Evolutionary conservation across 179 eudicot genomes (phyloP), one percentile per base, ranked within the genome.

Genomic region (Monotropa hypopitys): DNA sequence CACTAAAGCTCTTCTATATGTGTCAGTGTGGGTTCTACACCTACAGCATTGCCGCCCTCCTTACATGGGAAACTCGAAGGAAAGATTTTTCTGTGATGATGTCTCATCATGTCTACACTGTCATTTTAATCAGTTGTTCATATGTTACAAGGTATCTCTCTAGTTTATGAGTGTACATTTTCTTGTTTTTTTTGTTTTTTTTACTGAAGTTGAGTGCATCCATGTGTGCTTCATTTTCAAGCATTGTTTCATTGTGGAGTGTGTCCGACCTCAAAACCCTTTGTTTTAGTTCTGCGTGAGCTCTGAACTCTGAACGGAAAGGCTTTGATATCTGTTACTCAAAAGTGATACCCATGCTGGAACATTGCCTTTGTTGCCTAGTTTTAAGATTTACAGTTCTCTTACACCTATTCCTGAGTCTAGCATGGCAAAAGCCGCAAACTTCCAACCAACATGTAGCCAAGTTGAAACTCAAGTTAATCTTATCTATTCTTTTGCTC

Each of bases 51-150:
- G 96, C 88, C 77, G 98, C 99, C 61, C 96, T 95, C 78, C 87
- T 95, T 61, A 77, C 85, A 21, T 95, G 99, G 99, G 99, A 95
- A 87, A 95, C 99, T 54, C 88, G 98, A 70, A 82, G 99, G 83
- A 95, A 91, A 75, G 99, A 95, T 84, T 95, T 95, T 76, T 75
- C 93, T 71, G 97, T 95, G 67, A 95, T 93, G 99, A 91, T 95
- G 99, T 88, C 99, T 81, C 98, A 95, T 85, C 99, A 95, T 84
- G 83, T 95, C 59, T 80, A 93, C 80, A 95, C 99, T 74, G 92
- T 93, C 74, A 65, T 91, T 77, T 86, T 93, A 80, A 93, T 95
- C 63, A 81, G 92, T 47, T 86, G 81, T 80, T 95, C 99, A 43
- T 95, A 93, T 84, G 74, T 89, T 35, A 69, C 92, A 6, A 85